Evolutionary conservation across 1,139 yeast genomes (phyloP).

Genomic region (Candida sojae): DNA sequence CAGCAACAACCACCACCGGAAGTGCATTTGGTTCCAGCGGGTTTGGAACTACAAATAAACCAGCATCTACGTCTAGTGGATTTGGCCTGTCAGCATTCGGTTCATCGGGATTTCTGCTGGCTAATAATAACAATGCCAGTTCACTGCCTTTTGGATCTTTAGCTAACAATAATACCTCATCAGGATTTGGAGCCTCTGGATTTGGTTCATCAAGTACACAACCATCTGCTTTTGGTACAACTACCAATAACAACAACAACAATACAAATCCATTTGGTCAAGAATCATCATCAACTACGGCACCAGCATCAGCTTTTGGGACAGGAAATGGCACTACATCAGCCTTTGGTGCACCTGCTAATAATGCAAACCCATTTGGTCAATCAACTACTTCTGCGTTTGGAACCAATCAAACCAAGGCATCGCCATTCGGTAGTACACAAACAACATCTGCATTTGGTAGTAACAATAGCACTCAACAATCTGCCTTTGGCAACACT

Average conservation of each 20-base stretch:
- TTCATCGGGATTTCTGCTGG: conserved; percentile 4
- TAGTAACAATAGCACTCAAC: conserved; percentile 1
- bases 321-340: conserved; percentile 7
- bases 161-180: conserved; percentile 4
- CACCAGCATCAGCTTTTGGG: conserved; percentile 10
- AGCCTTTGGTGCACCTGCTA: conserved; percentile 9
- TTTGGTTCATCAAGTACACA: conserved; percentile 2
- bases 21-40: conserved; percentile 15
- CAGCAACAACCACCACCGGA: background rate
- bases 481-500: conserved; percentile 17
- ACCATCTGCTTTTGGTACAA: conserved; percentile 9
- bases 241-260: conserved; percentile 1
- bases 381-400: conserved; percentile 11
- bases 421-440: conserved; percentile 15
- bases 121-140: background rate
- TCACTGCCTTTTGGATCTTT: conserved; percentile 9
- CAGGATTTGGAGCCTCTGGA: conserved; percentile 11
- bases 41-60: conserved; percentile 4
- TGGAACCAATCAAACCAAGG: conserved; percentile 8
- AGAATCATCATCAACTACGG: background rate
- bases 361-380: conserved; percentile 1
- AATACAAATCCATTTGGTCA: conserved; percentile 14
- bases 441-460: conserved; percentile 15
- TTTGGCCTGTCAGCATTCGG: conserved; percentile 8
- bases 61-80: background rate